phyloP scores from a whole-genome alignment of 2,329 filamentous ascomycete species.

The Thielaviopsis euricoi region DNA sequence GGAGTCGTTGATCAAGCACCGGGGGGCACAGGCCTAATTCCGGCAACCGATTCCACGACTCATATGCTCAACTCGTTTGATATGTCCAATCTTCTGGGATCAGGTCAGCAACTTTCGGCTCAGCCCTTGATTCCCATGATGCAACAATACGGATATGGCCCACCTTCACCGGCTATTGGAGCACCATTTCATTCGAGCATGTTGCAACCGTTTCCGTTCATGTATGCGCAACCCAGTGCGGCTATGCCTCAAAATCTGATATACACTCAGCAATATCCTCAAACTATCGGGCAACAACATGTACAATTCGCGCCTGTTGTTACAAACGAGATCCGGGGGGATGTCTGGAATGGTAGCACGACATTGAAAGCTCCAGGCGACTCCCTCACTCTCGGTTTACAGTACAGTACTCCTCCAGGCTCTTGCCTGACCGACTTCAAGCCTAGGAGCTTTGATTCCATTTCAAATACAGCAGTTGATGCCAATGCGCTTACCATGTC shows the following conservation, averaged over 20 bases:
- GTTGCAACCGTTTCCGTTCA: slow-evolving; percentile 1
- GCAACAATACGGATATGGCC: slow-evolving; percentile 9
- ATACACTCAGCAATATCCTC: neutral
- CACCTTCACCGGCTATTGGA: slow-evolving; percentile 10
- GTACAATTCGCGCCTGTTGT: neutral
- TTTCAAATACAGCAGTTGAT: neutral
- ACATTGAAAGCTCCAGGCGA: neutral
- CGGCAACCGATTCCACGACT: neutral
- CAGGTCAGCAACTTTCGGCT: neutral
- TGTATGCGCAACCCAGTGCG: neutral
- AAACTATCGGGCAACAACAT: neutral
- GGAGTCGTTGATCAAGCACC: neutral
- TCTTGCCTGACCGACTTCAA: neutral
- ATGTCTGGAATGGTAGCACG: neutral
- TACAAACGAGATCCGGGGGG: no score
- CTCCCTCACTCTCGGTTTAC: neutral
- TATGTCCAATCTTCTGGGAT: neutral
- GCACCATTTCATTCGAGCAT: slow-evolving; percentile 8
- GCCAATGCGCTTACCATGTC: neutral
- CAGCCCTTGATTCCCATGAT: neutral
- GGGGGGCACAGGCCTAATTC: neutral
- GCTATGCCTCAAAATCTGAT: neutral
- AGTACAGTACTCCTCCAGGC: neutral
- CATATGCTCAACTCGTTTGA: neutral
- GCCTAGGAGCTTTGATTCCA: neutral